Percentiles rank a stretch among this genome's conserved stretches.
phyloP scores from a whole-genome alignment of 2,329 filamentous ascomycete species.

The Xylariales sp. region DNA sequence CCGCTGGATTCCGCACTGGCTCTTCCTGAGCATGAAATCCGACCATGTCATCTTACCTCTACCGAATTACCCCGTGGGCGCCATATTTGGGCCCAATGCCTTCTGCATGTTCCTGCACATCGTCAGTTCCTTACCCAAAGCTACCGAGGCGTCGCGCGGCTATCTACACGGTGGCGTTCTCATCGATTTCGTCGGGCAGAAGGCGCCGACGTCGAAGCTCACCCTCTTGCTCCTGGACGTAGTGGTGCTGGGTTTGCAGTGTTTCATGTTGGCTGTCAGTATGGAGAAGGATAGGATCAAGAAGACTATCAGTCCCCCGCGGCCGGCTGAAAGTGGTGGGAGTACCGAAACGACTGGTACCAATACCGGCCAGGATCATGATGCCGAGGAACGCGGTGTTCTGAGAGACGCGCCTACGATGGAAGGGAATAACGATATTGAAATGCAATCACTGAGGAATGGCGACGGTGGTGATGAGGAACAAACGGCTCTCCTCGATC shows the following conservation, averaged over 20 bases:
- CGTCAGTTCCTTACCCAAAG: constrained; percentile 48
- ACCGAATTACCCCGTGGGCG: constrained; percentile 54
- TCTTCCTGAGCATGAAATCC: constrained; percentile 60
- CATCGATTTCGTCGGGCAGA: constrained; percentile 65
- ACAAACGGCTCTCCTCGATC: constrained; percentile 23
- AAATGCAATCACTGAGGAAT: constrained; percentile 36
- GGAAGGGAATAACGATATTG: constrained; percentile 39
- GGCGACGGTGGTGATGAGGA: constrained; percentile 20
- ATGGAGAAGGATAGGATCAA: constrained; percentile 55
- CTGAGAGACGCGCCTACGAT: constrained; percentile 31
- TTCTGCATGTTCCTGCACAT: constrained; percentile 59
- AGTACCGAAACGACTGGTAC: constrained; percentile 13
- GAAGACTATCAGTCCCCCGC: constrained; percentile 37
- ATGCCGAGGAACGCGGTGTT: constrained; percentile 53
- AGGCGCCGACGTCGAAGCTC: constrained; percentile 52
- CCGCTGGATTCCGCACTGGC: constrained; percentile 54
- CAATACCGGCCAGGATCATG: constrained; percentile 41
- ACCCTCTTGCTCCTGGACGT: constrained; percentile 53
- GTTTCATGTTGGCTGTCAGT: constrained; percentile 60
- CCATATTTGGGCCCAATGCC: constrained; percentile 53
- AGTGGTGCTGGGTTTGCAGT: constrained; percentile 53
- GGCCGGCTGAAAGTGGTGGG: constrained; percentile 16
- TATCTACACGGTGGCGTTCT: constrained; percentile 65
- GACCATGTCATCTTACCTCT: constrained; percentile 51
- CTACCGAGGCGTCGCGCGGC: constrained; percentile 57